phyloP scores from a whole-genome alignment of 139 green algal genomes.

The Asterochloris erici region DNA sequence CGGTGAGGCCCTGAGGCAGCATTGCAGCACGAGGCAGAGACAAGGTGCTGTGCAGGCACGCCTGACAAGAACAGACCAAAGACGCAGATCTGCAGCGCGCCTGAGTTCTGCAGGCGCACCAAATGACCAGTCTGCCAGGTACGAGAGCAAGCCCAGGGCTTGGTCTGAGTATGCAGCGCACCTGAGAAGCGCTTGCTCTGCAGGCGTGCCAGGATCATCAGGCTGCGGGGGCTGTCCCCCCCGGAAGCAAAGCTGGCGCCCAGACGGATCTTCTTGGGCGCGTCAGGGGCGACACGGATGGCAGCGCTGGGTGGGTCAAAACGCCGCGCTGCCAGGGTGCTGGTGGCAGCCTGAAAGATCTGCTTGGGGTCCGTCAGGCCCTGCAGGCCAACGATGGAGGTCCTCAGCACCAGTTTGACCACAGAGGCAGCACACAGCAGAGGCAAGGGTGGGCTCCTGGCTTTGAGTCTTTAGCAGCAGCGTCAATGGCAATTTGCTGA shows the following conservation, averaged over 20 bases:
- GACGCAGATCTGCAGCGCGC: not conserved
- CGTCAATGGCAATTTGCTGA: not conserved
- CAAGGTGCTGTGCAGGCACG: not conserved
- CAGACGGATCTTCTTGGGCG: conserved; percentile 4
- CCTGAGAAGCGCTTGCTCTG: conserved; percentile 15
- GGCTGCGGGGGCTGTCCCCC: conserved; percentile 11
- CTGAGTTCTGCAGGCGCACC: not conserved
- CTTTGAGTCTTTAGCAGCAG: not conserved
- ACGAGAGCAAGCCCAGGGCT: not conserved
- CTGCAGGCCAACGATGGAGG: not conserved
- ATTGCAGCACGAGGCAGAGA: not conserved
- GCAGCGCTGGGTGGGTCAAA: conserved; percentile 19
- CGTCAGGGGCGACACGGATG: conserved; percentile 2
- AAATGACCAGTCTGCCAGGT: not conserved
- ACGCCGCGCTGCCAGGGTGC: conserved; percentile 17
- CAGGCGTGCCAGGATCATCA: conserved; percentile 2
- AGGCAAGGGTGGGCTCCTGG: not conserved
- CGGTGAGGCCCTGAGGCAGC: not conserved
- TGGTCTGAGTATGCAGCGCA: not conserved
- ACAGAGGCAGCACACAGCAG: not conserved
- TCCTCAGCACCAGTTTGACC: not conserved
- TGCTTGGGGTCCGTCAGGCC: conserved; percentile 45
- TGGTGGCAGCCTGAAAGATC: conserved; percentile 37
- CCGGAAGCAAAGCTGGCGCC: conserved; percentile 14
- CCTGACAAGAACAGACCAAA: too few relatives aligned